Evolutionary conservation across 495 filamentous ascomycete species (phyloP).

Genomic region (Daldinia vernicosa): DNA sequence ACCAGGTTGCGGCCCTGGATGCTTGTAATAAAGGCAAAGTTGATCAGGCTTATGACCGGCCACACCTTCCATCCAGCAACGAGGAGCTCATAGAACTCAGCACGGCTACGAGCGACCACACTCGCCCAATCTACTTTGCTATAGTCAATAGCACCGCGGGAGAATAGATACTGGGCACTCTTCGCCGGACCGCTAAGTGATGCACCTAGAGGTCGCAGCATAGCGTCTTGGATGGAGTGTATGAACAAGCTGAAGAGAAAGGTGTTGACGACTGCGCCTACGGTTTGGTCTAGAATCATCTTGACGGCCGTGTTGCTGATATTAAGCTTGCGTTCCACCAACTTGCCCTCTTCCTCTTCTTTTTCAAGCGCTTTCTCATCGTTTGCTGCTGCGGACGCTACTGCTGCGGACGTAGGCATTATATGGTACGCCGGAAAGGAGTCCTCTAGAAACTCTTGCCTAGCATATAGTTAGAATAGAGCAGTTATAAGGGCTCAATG

Average conservation of each 20-base stretch:
- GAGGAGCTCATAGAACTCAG: slow-evolving; percentile 76
- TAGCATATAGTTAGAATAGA: slow-evolving; percentile 31
- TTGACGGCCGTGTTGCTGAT: slow-evolving; percentile 79
- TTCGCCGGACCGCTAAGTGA: slow-evolving; percentile 41
- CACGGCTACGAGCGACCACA: slow-evolving; percentile 46
- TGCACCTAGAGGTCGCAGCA: slow-evolving; percentile 40
- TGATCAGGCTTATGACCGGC: slow-evolving; percentile 80
- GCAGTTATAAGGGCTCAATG: slow-evolving; percentile 17
- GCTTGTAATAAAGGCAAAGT: slow-evolving; percentile 79
- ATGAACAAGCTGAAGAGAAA: slow-evolving; percentile 69
- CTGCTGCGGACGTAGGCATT: slow-evolving; percentile 48
- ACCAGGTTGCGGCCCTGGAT: slow-evolving; percentile 79
- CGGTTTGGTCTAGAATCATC: slow-evolving; percentile 81
- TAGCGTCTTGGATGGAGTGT: slow-evolving; percentile 51
- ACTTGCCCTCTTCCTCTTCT: slow-evolving; percentile 50
- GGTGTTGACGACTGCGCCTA: slow-evolving; percentile 81
- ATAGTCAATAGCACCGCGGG: slow-evolving; percentile 44
- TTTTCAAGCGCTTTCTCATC: slow-evolving; percentile 55
- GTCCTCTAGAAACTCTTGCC: slow-evolving; percentile 63
- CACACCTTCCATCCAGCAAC: slow-evolving; percentile 82
- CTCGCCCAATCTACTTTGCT: slow-evolving; percentile 45
- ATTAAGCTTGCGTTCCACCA: slow-evolving; percentile 65
- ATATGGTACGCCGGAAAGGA: slow-evolving; percentile 56
- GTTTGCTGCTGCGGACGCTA: slow-evolving; percentile 50
- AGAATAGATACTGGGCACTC: slow-evolving; percentile 29